A percentile compares a stretch with the other conserved stretches of the same genome.
These are phyloP conservation scores for Zopfochytrium polystomum DNA, from an alignment of 371 early-diverging fungal genomes.

Conservation along the genomic window DNA sequence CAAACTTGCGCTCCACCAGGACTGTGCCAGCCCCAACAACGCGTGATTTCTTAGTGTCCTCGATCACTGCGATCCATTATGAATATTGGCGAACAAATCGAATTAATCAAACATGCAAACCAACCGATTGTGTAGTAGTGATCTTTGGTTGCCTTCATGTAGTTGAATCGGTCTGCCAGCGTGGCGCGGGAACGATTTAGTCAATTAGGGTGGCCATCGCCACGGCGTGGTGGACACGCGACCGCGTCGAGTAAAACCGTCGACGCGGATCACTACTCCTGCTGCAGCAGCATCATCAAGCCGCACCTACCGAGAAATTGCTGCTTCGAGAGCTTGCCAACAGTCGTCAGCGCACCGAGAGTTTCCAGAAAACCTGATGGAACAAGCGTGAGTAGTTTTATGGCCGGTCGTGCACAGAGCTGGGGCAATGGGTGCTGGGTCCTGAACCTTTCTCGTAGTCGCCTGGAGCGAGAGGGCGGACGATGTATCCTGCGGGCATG, in stretches of 20 bases:
- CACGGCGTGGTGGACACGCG: too few relatives aligned
- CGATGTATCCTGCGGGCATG: conserved; percentile 73
- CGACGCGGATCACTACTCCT: too few relatives aligned
- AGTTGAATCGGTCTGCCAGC: conserved; percentile 69
- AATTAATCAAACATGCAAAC: neutral
- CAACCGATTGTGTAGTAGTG: conserved; percentile 57
- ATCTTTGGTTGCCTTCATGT: conserved; percentile 67
- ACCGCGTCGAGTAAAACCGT: too few relatives aligned
- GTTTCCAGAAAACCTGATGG: conserved; percentile 60
- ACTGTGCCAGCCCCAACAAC: conserved; percentile 94
- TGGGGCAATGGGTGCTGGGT: neutral
- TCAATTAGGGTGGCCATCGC: too few relatives aligned
- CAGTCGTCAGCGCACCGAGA: conserved; percentile 70
- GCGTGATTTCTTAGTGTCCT: conserved; percentile 57
- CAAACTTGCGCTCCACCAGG: conserved; percentile 94
- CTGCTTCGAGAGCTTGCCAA: conserved; percentile 68
- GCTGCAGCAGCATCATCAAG: too few relatives aligned
- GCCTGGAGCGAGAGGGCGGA: conserved; percentile 76
- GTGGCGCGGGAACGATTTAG: too few relatives aligned
- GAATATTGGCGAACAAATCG: neutral
- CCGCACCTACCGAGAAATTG: conserved; percentile 55
- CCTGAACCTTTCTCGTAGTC: conserved; percentile 74
- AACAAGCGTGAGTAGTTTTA: neutral
- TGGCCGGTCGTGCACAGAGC: neutral
- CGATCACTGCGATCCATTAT: conserved; percentile 68